phyloP scores from a whole-genome alignment of 148 eudicot species.

The Fagopyrum tataricum region DNA sequence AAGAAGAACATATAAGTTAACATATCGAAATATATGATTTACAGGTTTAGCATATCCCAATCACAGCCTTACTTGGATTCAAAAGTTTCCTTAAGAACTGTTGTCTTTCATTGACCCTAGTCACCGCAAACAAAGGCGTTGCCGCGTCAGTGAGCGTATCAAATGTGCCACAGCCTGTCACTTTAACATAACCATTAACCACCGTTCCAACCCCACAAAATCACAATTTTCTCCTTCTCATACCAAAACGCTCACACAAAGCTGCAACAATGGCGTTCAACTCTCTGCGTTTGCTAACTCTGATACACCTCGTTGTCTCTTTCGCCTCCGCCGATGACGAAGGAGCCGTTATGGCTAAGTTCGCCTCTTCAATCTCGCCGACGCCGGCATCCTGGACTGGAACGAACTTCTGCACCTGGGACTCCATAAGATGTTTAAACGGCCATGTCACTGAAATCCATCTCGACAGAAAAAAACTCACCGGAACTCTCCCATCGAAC shows the following conservation, averaged over 20 bases:
- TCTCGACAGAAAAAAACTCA: conserved; percentile 28
- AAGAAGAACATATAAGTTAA: background rate
- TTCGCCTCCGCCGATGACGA: conserved; percentile 27
- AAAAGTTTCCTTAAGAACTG: background rate
- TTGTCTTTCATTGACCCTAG: background rate
- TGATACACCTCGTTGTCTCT: conserved; percentile 12
- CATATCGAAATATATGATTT: background rate
- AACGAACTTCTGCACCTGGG: conserved; percentile 41
- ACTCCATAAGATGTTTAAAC: conserved; percentile 29
- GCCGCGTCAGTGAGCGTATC: background rate
- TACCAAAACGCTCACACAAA: conserved; percentile 2
- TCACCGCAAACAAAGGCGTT: background rate
- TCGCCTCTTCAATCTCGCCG: conserved; percentile 31
- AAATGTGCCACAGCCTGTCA: conserved; percentile 5
- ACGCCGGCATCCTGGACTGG: conserved; percentile 45
- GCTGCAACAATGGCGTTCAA: conserved; percentile 4
- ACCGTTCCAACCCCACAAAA: background rate
- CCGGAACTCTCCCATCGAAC: conserved; percentile 40
- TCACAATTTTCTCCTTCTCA: background rate
- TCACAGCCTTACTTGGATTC: background rate
- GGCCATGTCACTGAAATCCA: conserved; percentile 39
- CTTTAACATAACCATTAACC: background rate
- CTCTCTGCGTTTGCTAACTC: background rate
- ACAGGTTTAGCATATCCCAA: background rate
- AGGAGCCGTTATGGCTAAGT: conserved; percentile 30